These are phyloP conservation scores for Capsicum baccatum DNA, from an alignment of 257 asterid species.

Conservation along the genomic window DNA sequence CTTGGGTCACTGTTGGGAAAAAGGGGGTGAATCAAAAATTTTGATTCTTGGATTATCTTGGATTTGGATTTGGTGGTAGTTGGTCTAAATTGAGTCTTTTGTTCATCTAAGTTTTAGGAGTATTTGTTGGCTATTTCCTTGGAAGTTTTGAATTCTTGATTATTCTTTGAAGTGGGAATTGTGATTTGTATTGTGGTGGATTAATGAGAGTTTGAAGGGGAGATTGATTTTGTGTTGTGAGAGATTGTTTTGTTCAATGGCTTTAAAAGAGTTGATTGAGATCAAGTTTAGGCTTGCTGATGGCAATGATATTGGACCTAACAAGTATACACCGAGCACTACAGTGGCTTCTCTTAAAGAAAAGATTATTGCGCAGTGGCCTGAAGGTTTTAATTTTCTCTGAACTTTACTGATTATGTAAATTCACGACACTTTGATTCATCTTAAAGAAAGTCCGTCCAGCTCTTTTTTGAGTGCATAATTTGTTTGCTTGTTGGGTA, in stretches of 20 bases:
- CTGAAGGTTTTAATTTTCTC: constrained; percentile 64
- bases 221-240: too few relatives aligned
- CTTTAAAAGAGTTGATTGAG: constrained; percentile 83
- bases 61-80: not conserved
- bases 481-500: constrained; percentile 17
- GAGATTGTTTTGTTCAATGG: constrained; percentile 49
- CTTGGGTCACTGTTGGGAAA: constrained; percentile 3
- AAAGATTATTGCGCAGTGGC: constrained; percentile 87
- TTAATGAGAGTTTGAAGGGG: constrained; percentile 43
- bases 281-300: constrained; percentile 95
- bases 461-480: not conserved
- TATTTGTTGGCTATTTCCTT: constrained; percentile 7
- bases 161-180: constrained; percentile 26
- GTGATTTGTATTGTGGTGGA: constrained; percentile 29
- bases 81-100: constrained; percentile 29
- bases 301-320: constrained; percentile 94
- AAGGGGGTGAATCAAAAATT: not conserved
- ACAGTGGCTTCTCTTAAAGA: constrained; percentile 85
- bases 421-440: not conserved
- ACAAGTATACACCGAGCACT: constrained; percentile 65
- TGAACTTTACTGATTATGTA: not conserved
- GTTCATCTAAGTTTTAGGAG: constrained; percentile 4
- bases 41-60: constrained; percentile 14
- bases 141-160: constrained; percentile 2
- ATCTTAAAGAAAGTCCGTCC: not conserved